Evolutionary conservation across 129 eudicot genomes (phyloP).

Genomic region (Flaveria ramosissima): DNA sequence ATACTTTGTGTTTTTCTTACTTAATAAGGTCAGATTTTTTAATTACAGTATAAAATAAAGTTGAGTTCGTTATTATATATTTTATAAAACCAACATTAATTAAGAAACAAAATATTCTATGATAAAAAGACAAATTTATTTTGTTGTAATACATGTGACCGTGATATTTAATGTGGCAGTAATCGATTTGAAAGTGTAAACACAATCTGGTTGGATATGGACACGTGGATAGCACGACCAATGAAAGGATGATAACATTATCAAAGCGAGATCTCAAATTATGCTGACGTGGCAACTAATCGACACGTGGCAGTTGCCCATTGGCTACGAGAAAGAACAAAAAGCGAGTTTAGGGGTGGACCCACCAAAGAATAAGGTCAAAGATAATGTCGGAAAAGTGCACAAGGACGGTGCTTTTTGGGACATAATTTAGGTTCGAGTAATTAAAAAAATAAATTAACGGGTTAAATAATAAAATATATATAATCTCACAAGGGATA

Average conservation of each 20-base stretch:
- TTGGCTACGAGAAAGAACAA: background rate
- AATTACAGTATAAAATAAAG: no score
- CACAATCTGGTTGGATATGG: slow-evolving; percentile 27
- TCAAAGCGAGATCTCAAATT: slow-evolving; percentile 26
- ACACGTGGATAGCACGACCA: slow-evolving; percentile 35
- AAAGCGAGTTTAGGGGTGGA: slow-evolving; percentile 8
- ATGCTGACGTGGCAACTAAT: background rate
- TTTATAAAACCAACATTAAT: background rate
- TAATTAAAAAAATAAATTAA: background rate
- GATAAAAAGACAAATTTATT: background rate
- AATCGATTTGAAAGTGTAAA: slow-evolving; percentile 4
- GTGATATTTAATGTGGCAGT: background rate
- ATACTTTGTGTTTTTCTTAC: no score
- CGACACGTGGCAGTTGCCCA: slow-evolving; percentile 10
- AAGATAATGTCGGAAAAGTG: slow-evolving; percentile 32
- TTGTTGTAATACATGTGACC: slow-evolving; percentile 14
- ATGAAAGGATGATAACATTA: slow-evolving; percentile 32
- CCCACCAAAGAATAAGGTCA: slow-evolving; percentile 32
- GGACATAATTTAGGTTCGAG: background rate
- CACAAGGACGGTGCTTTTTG: slow-evolving; percentile 29
- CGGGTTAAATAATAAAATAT: no score
- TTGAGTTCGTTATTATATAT: no score
- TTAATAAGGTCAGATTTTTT: no score
- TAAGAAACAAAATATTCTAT: background rate
- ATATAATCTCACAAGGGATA: no score